Base-by-base conservation (phyloP, 257 asterid genomes). In the Handroanthus guayacan region DNA sequence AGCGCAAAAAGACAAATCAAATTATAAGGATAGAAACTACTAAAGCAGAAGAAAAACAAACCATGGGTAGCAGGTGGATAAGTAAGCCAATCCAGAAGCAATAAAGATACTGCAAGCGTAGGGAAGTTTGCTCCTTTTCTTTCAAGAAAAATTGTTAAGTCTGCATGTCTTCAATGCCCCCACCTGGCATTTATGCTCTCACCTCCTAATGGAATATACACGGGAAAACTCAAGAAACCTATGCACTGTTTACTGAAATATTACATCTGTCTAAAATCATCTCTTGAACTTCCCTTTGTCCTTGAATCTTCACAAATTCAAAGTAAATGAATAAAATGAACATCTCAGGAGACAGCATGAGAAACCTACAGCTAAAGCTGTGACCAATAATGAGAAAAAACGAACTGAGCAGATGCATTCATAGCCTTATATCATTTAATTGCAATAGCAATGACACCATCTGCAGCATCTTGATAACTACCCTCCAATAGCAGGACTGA, bases 401-500 rank as follows among this genome's bases (percentile, higher is more conserved):
- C 65, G 12, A 34, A 72, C 61, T 38, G 20, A 65, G 41, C 64
- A 73, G 64, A 34, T 45, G 63, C 71, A 62, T 62, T 60, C 62
- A 39, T 62, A 13, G 34, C 37, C 52, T 57, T 63, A 12, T 54
- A 51, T 48, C 75, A 74, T 58, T 52, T 37, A 10, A 38, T 57
- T 54, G 57, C 80, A 81, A 71, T 17, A 38, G 62, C 71, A 10
- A 71, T 34, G 31, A 69, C 34, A 62, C 74, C 54, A 78, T 57
- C 50, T 56, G 48, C 81, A 70, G 73, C n/a, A 70, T 63, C 68
- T 62, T 56, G 54, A 65, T 47, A 60, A 67, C 77, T 82, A 86
- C 48, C 58, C 83, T 81, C 81, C 87, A 69, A 72, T 39, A 31
- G 81, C 79, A 68, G 85, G 83, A 82, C 82, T 80, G 80, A 89